Conservation (phyloP, 2,329 filamentous ascomycete genomes). For the Botrytis fragariae region DNA sequence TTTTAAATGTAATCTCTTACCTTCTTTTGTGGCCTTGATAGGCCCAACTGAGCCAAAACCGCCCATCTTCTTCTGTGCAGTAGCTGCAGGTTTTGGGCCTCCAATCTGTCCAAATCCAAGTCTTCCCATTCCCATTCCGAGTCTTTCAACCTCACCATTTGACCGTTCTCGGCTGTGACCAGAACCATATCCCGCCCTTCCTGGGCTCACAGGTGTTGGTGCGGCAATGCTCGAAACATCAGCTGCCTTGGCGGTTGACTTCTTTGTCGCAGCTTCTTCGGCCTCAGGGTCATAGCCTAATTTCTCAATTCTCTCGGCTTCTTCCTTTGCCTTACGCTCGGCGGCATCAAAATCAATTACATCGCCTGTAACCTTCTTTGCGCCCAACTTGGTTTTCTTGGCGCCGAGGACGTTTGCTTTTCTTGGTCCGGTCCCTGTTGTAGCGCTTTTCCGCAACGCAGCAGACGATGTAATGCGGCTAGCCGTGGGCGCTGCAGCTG, state of each 20-base stretch:
- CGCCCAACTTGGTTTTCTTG: constrained; percentile 85
- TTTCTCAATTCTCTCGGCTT: constrained; percentile 93
- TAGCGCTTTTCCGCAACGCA: constrained; percentile 73
- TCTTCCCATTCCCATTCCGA: constrained; percentile 62
- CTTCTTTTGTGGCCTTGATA: constrained; percentile 66
- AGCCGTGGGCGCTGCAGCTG: constrained; percentile 55
- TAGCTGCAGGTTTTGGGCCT: constrained; percentile 32
- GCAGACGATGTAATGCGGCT: constrained; percentile 74
- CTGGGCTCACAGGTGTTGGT: constrained; percentile 72
- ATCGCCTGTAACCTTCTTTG: constrained; percentile 81
- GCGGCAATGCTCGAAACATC: constrained; percentile 61
- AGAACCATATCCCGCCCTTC: constrained; percentile 60
- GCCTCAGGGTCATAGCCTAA: constrained; percentile 93
- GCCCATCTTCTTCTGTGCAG: constrained; percentile 57
- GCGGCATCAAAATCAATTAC: constrained; percentile 95
- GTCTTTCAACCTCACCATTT: constrained; percentile 77
- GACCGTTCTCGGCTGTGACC: constrained; percentile 58
- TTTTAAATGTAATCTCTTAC: constrained; percentile 45
- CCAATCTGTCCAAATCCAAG: constrained; percentile 38
- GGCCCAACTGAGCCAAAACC: constrained; percentile 84
- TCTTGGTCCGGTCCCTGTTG: constrained; percentile 61
- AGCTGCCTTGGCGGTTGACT: constrained; percentile 40
- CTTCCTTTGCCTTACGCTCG: constrained; percentile 95
- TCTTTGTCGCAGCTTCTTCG: constrained; percentile 55
- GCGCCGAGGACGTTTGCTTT: constrained; percentile 84